These are phyloP conservation scores for Amyloporia xantha DNA, from an alignment of 768 basidiomycete genomes.

Conservation along the genomic window DNA sequence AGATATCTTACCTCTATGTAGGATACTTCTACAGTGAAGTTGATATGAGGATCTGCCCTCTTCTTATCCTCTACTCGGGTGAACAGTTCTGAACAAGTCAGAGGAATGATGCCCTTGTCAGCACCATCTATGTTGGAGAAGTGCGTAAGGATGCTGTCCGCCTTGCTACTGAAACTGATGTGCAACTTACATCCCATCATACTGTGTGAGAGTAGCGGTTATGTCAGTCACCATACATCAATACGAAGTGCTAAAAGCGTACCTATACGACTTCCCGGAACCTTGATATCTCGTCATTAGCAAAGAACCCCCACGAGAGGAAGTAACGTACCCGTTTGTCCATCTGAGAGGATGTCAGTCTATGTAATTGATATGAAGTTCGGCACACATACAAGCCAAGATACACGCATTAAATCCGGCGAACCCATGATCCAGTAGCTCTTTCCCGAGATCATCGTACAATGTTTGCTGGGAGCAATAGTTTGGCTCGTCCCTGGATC, in stretches of 20 bases:
- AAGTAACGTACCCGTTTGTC: slow-evolving; percentile 71
- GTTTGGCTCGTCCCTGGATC: slow-evolving; percentile 77
- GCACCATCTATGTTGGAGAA: slow-evolving; percentile 56
- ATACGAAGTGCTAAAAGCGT: slow-evolving; percentile 16
- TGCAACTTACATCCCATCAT: slow-evolving; percentile 88
- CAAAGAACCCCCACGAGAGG: neutral
- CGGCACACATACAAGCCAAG: slow-evolving; percentile 82
- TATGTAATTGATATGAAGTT: neutral
- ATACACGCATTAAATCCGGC: slow-evolving; percentile 98
- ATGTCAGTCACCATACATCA: neutral
- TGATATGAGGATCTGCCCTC: slow-evolving; percentile 57
- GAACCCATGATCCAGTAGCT: slow-evolving; percentile 92
- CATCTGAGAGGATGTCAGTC: slow-evolving; percentile 36
- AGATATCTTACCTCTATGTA: slow-evolving; percentile 74
- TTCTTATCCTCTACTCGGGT: slow-evolving; percentile 66
- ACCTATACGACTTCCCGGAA: slow-evolving; percentile 92
- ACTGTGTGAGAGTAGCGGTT: slow-evolving; percentile 34
- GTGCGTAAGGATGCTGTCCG: neutral
- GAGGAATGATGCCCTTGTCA: slow-evolving; percentile 97
- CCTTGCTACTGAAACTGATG: slow-evolving; percentile 5
- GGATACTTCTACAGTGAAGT: slow-evolving; percentile 94
- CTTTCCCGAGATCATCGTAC: slow-evolving; percentile 90
- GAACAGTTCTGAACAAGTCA: slow-evolving; percentile 92
- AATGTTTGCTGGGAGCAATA: slow-evolving; percentile 95
- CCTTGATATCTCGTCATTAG: slow-evolving; percentile 34